Evolutionary conservation across 768 basidiomycete species (phyloP), one percentile per base, ranked within the genome.

Genomic region (Agaricus subrufescens): DNA sequence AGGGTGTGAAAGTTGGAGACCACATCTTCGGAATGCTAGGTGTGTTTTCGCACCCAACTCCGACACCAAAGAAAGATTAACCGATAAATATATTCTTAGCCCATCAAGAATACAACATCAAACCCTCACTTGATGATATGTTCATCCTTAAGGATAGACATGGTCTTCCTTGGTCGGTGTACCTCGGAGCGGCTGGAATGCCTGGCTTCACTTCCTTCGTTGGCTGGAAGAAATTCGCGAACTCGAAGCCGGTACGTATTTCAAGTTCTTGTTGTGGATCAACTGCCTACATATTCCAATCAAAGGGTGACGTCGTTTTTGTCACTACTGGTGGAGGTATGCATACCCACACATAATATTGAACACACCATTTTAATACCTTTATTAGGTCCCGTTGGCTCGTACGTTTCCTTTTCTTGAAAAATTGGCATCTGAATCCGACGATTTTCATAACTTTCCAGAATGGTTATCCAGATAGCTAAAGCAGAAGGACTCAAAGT

Each of bases 401-500:
- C 81, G 81, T 84, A 63, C 43, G 82, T 34, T 34, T 8, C 71
- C 0, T 5, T 30, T 15, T n/a, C 47, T 8, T 7, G 4, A 39
- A 15, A 37, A 0, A 26, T 6, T 34, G 34, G 19, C 19, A 19
- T 19, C n/a, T 14, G 2, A 40, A 25, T 39, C 3, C 3, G 5
- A 49, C 3, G 1, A 14, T 19, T 19, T 19, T 19, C 19, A 19
- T 19, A 19, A 19, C 12, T 23, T 5, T 19, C 10, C 49, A 80
- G 78, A 1, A 45, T 81, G 11, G 77, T 81, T 19, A 75, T 80
- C 45, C 81, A 83, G 53, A 64, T 81, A 4, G 79, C 81, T 0
- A 82, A 83, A 50, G 59, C 61, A 0, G 75, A 79, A n/a, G 80
- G 80, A 3, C 62, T 77, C 25, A 86, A 84, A 61, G 88, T 90